Conservation (phyloP, 2,329 filamentous ascomycete genomes). For the Arthrobotrys iridis region DNA sequence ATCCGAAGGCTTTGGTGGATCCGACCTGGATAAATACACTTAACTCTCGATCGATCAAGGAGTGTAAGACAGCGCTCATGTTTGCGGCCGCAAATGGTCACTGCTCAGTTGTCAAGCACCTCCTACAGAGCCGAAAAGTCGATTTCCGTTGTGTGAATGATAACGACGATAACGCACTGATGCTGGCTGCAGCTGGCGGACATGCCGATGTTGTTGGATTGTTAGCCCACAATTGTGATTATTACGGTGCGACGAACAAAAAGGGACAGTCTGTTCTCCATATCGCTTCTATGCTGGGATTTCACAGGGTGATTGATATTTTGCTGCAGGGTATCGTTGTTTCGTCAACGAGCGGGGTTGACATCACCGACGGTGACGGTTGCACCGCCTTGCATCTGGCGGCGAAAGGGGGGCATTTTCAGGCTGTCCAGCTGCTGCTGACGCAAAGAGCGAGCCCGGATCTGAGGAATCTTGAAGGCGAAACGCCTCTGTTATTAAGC, state of each 20-base stretch:
- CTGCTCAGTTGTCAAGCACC: neutral
- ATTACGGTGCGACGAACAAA: neutral
- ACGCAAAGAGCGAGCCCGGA: too few species aligned
- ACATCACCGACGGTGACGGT: neutral
- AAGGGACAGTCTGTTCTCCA: neutral
- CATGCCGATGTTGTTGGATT: neutral
- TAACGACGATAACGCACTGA: slow-evolving; percentile 2
- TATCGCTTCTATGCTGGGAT: neutral
- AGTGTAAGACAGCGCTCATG: slow-evolving; percentile 8
- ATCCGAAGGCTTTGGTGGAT: neutral
- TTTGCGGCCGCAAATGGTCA: slow-evolving; percentile 4
- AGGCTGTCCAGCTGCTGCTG: neutral
- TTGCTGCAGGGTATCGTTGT: neutral
- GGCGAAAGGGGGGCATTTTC: neutral
- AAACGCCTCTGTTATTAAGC: too few species aligned
- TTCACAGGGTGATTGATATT: neutral
- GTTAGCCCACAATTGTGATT: neutral
- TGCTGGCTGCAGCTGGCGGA: slow-evolving; percentile 3
- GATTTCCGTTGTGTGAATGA: neutral
- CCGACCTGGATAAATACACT: neutral
- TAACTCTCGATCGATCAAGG: neutral
- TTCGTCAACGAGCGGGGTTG: neutral
- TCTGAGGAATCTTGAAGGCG: too few species aligned
- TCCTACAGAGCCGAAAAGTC: neutral
- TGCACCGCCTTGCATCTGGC: neutral